These are phyloP conservation scores for Beauveria australis DNA, from an alignment of 2,329 filamentous ascomycete genomes.

Conservation along the genomic window DNA sequence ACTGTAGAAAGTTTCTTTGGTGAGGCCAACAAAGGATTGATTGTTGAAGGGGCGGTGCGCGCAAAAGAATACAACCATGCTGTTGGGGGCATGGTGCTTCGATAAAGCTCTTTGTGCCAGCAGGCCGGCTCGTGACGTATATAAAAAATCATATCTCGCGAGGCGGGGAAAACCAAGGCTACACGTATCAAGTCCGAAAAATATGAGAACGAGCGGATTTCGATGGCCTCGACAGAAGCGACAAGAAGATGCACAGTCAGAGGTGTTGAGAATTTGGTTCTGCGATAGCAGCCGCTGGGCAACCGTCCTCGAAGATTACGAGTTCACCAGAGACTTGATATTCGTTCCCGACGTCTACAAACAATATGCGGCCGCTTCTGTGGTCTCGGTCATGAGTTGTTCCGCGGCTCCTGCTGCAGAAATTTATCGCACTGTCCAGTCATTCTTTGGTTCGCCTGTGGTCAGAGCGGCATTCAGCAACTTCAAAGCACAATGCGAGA, in stretches of 20 bases:
- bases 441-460: constrained; percentile 4
- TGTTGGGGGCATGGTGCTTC: background rate
- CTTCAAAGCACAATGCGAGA: background rate
- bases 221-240: background rate
- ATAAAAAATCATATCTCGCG: background rate
- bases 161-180: background rate
- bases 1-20: constrained; percentile 66
- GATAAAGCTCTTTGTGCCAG: background rate
- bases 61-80: background rate
- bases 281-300: background rate
- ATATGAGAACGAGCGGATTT: background rate
- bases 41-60: background rate
- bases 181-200: background rate
- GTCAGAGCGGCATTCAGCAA: background rate
- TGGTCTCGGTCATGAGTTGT: background rate
- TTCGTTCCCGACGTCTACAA: background rate
- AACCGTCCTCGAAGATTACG: background rate
- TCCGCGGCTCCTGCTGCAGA: background rate
- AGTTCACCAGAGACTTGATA: background rate
- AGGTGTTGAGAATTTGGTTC: background rate
- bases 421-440: background rate
- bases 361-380: background rate
- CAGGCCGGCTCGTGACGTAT: background rate
- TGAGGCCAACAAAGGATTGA: constrained; percentile 19
- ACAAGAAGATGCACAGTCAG: background rate